These are phyloP conservation scores for Plasmodium malariae DNA, from an alignment of 169 alveolate genomes.

Conservation along the genomic window DNA sequence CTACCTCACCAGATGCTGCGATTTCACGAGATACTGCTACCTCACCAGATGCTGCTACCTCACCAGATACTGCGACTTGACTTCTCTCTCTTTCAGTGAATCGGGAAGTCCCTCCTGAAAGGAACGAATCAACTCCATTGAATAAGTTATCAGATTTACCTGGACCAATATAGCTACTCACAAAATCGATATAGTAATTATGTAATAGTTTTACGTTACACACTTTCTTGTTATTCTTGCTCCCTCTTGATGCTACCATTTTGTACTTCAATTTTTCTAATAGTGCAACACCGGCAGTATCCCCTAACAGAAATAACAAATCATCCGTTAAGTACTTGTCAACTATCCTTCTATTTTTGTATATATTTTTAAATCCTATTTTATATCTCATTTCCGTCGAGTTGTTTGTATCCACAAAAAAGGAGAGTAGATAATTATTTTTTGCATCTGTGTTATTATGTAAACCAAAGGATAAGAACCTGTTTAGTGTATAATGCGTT, in stretches of 20 bases:
- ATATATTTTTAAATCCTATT: not conserved
- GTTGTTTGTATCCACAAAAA: not conserved
- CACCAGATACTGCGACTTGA: no score
- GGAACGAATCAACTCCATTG: no score
- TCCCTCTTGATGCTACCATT: not conserved
- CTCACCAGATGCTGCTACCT: not conserved
- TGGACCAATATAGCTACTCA: not conserved
- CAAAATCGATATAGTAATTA: not conserved
- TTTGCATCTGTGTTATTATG: not conserved
- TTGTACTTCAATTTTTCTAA: not conserved
- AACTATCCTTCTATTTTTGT: not conserved
- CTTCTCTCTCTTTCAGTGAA: no score
- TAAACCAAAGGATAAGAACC: no score
- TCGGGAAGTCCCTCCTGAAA: no score
- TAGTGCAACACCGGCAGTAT: not conserved
- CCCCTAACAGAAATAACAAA: constrained; percentile 14
- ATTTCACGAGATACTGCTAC: not conserved
- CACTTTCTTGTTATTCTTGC: constrained; percentile 27
- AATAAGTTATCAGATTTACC: not conserved
- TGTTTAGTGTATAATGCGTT: constrained; percentile 8
- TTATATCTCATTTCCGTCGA: not conserved
- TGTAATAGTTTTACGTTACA: not conserved
- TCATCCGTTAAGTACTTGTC: constrained; percentile 24
- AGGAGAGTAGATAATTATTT: not conserved
- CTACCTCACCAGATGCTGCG: no score